Evolutionary conservation across 257 asterid species (phyloP).

Genomic region (Solanum commersonii): DNA sequence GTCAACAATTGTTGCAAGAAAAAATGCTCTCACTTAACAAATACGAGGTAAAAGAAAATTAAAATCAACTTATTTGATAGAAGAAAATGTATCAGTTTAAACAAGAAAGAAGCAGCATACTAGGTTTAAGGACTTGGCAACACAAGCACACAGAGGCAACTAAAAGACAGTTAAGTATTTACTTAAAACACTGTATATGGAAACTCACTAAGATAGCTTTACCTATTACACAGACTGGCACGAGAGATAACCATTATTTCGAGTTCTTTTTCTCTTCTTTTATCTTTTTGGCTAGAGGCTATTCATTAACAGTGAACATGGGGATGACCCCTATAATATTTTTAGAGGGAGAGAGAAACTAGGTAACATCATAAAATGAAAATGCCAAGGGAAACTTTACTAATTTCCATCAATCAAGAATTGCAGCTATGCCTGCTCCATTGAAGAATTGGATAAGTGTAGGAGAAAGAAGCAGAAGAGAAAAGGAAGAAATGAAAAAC

Average conservation of each 20-base stretch:
- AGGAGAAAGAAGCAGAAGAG: not conserved
- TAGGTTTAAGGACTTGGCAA: not conserved
- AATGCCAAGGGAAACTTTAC: not conserved
- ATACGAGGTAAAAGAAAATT: not conserved
- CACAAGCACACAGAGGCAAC: not conserved
- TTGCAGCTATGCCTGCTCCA: not conserved
- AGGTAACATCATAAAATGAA: not conserved
- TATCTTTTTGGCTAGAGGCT: not conserved
- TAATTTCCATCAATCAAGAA: not conserved
- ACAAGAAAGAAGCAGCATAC: not conserved
- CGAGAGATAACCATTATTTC: not conserved
- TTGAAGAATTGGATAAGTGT: not conserved
- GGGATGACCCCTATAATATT: not conserved
- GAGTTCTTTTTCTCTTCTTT: not conserved
- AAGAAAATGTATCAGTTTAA: not conserved
- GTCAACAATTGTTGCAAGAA: not conserved
- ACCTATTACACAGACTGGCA: not conserved
- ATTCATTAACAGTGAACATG: not conserved
- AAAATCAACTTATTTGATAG: not conserved
- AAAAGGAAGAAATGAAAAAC: not conserved
- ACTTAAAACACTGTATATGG: not conserved
- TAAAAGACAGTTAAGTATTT: not conserved
- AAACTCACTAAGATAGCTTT: not conserved
- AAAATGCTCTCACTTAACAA: not conserved
- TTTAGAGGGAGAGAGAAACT: not conserved